These are phyloP conservation scores for Pyrenophora tritici-repentis DNA, from an alignment of 2,329 filamentous ascomycete species.

Conservation along the genomic window DNA sequence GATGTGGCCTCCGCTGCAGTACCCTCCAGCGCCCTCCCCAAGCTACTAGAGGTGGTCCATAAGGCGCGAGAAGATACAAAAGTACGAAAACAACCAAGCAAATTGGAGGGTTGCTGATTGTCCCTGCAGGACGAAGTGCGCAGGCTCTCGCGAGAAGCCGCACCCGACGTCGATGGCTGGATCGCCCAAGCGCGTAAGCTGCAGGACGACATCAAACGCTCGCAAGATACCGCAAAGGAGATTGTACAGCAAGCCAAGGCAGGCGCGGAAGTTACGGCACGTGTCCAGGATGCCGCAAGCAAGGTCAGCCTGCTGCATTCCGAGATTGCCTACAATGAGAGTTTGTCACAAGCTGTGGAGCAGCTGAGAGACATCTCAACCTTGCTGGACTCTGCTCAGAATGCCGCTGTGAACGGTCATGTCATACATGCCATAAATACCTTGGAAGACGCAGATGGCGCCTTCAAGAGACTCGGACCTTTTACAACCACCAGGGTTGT, in stretches of 20 bases:
- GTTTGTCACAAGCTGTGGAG: conserved; percentile 56
- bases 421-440: conserved; percentile 55
- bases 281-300: conserved; percentile 64
- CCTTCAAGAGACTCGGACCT: conserved; percentile 63
- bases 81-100: conserved; percentile 40
- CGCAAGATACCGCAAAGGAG: conserved; percentile 76
- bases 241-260: conserved; percentile 79
- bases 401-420: conserved; percentile 52
- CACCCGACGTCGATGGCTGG: conserved; percentile 83
- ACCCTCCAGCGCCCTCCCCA: conserved; percentile 54
- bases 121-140: conserved; percentile 69
- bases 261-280: conserved; percentile 65
- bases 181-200: conserved; percentile 81
- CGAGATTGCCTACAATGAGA: conserved; percentile 65
- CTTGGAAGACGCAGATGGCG: conserved; percentile 56
- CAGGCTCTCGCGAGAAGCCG: conserved; percentile 74
- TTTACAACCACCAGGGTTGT: conserved; percentile 66
- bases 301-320: conserved; percentile 62
- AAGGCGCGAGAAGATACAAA: conserved; percentile 60
- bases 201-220: conserved; percentile 82
- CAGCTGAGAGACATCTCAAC: conserved; percentile 57
- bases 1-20: conserved; percentile 59
- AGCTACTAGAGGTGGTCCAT: conserved; percentile 57
- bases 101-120: conserved; percentile 8
- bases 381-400: conserved; percentile 54